Base-by-base conservation (phyloP, 1,284 basidiomycete genomes). In the Termitomyces sp. region DNA sequence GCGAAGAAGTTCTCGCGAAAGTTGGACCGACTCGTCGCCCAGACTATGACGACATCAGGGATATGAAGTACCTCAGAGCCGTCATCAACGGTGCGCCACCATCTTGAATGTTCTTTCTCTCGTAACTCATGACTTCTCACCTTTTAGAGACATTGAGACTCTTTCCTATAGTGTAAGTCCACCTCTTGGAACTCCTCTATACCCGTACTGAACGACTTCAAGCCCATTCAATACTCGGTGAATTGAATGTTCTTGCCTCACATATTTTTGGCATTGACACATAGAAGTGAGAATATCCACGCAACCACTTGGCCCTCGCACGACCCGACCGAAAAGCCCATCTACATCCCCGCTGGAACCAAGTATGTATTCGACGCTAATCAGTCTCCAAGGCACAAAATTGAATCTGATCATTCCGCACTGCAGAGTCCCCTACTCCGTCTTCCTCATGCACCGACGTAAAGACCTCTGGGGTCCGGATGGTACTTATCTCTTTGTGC, bases 401-500 rank as follows among this genome's bases (percentile, higher is more conserved):
- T 4, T 42, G n/a, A n/a, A n/a, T n/a, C 42, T 19, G 11, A 31
- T 24, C 18, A 21, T 55, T 21, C 21, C 10, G 46, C 33, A 16
- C 37, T 34, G 26, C 49, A 81, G 80, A 46, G 54, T 72, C 14
- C 55, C 62, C 0, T 86, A 82, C 60, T 81, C 77, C 0, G 77
- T 83, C 7, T 73, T 82, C 54, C 10, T 81, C 49, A 83, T 84
- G 80, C 84, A 86, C 30, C 70, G 84, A 31, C 72, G 81, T 18
- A 75, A 68, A 46, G 81, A 85, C 54, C 70, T 85, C 0, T 87
- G 84, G 85, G 84, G 84, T 5, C 79, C 81, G 0, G 81, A 84
- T 60, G 83, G 78, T 77, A 63, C 50, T 65, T 46, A 28, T 16
- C 16, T 48, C 14, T 21, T 16, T 26, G 16, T 14, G 9, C 33